Conservation (phyloP, 352 stramenopile genomes). For the Pythium brachiatum region DNA sequence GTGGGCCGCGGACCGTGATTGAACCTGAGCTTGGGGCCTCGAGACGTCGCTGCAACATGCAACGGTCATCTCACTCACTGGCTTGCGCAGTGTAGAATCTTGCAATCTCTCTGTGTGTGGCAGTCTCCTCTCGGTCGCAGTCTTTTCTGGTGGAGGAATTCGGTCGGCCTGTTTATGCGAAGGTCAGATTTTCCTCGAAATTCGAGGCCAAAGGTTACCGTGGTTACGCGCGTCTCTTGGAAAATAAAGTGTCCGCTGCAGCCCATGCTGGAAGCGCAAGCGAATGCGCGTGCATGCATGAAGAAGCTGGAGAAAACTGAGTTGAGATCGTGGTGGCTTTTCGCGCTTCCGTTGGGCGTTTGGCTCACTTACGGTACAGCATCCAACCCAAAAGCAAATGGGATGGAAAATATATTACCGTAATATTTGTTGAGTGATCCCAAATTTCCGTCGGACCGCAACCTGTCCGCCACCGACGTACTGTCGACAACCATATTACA, state of each 20-base stretch:
- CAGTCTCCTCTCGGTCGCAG: not conserved
- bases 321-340: not conserved
- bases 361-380: not conserved
- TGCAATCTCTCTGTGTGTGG: constrained; percentile 6
- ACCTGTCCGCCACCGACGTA: not conserved
- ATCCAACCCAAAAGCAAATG: not conserved
- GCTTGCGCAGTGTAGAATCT: not conserved
- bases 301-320: not conserved
- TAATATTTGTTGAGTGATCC: constrained; percentile 6
- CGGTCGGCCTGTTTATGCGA: not conserved
- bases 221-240: not conserved
- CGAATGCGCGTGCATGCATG: no score
- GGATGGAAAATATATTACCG: not conserved
- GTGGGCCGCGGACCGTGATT: no score
- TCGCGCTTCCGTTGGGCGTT: not conserved
- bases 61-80: no score
- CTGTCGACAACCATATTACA: not conserved
- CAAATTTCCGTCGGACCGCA: not conserved
- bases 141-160: not conserved
- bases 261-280: no score
- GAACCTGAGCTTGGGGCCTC: not conserved
- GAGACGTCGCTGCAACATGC: not conserved
- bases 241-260: no score
- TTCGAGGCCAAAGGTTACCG: not conserved
- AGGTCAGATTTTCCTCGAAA: not conserved